phyloP scores from a whole-genome alignment of 2,329 filamentous ascomycete species.

The Fusarium humuli region DNA sequence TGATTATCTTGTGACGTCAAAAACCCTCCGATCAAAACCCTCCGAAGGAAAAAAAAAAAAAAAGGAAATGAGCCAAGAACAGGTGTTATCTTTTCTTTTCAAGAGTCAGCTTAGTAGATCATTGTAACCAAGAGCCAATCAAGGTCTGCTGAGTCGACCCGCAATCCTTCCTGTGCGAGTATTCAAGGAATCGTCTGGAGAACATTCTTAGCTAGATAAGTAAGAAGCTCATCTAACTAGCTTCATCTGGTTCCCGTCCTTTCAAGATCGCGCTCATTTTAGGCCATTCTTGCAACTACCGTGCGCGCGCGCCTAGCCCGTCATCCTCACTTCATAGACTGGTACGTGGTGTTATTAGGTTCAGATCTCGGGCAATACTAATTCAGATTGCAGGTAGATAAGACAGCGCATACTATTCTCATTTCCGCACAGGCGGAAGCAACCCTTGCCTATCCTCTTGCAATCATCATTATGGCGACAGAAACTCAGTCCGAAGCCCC shows the following conservation, averaged over 20 bases:
- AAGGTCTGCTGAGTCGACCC: background rate
- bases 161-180: background rate
- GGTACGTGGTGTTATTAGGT: background rate
- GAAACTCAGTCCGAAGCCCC: background rate
- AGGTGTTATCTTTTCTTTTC: background rate
- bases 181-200: background rate
- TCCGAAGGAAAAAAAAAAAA: background rate
- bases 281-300: no score
- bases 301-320: no score
- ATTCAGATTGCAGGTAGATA: background rate
- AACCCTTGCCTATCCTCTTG: no score
- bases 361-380: background rate
- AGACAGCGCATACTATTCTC: accelerated
- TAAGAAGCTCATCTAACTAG: background rate
- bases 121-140: background rate
- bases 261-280: background rate
- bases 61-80: background rate
- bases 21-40: background rate
- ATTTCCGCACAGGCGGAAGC: accelerated
- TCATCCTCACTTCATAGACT: background rate
- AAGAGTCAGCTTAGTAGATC: background rate
- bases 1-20: background rate
- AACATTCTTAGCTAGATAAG: background rate
- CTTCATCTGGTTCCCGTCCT: background rate
- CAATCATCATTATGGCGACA: background rate